Percentiles rank a stretch among this genome's conserved stretches.
Conservation (phyloP, 768 basidiomycete genomes). For the Fomitopsis serialis region DNA sequence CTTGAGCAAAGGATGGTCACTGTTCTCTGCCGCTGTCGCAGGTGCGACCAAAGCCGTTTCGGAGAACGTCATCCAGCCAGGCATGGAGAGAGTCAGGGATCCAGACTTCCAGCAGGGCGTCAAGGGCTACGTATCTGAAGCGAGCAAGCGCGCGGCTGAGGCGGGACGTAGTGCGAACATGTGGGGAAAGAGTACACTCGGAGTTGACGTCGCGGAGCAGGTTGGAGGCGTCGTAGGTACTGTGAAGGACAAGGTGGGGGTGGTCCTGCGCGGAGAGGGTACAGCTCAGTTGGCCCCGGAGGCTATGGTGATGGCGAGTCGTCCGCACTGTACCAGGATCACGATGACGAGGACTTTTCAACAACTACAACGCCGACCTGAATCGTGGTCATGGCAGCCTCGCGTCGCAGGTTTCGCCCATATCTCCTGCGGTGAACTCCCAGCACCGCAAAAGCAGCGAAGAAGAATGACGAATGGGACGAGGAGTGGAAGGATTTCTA, state of each 20-base stretch:
- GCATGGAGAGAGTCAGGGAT: slow-evolving; percentile 75
- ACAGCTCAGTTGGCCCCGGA: slow-evolving; percentile 34
- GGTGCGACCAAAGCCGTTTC: slow-evolving; percentile 76
- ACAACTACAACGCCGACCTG: slow-evolving; percentile 33
- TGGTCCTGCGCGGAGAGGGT: slow-evolving; percentile 44
- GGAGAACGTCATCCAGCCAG: slow-evolving; percentile 88
- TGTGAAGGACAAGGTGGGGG: slow-evolving; percentile 53
- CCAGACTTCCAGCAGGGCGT: slow-evolving; percentile 75
- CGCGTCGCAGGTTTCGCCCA: slow-evolving; percentile 11
- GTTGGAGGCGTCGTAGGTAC: slow-evolving; percentile 65
- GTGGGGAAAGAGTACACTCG: slow-evolving; percentile 72
- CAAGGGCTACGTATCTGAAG: slow-evolving; percentile 65
- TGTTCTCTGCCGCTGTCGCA: slow-evolving; percentile 82
- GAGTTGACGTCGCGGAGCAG: slow-evolving; percentile 81
- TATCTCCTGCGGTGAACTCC: slow-evolving; percentile 5
- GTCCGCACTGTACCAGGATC: slow-evolving; percentile 56
- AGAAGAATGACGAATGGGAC: slow-evolving; percentile 38
- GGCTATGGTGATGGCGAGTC: slow-evolving; percentile 48
- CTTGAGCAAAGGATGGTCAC: slow-evolving; percentile 90
- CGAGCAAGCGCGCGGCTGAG: slow-evolving; percentile 55
- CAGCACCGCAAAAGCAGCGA: slow-evolving; percentile 16
- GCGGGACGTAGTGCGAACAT: slow-evolving; percentile 66
- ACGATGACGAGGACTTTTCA: slow-evolving; percentile 61
- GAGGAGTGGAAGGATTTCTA: slow-evolving; percentile 50
- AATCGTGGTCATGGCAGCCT: slow-evolving; percentile 6